Conservation (phyloP, 768 basidiomycete genomes). For the Cystofilobasidium capitatum region DNA sequence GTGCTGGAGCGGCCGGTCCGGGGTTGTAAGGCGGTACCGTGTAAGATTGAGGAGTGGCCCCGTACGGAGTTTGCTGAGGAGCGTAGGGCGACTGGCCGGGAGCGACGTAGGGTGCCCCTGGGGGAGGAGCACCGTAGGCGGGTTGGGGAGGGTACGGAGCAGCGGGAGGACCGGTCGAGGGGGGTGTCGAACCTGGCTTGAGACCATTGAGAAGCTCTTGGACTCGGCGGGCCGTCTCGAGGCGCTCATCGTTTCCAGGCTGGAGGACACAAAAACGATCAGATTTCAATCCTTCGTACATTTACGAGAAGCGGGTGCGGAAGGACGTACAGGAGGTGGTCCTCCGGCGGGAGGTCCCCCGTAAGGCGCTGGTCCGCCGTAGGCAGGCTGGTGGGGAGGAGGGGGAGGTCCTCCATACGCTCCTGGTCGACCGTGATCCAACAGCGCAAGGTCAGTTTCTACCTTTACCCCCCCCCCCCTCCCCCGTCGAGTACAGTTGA, state of each 20-base stretch:
- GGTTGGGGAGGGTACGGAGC: neutral
- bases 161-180: slow-evolving; percentile 9
- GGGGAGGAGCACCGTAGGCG: slow-evolving; percentile 3
- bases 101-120: neutral
- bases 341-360: too few species aligned
- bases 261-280: neutral
- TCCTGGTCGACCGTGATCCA: neutral
- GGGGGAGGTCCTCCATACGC: too few species aligned
- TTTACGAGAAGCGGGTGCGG: neutral
- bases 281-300: neutral
- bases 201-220: slow-evolving; percentile 32
- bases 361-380: too few species aligned
- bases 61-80: neutral
- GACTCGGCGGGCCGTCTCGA: slow-evolving; percentile 54
- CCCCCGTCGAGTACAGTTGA: neutral
- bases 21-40: neutral
- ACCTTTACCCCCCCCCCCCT: neutral
- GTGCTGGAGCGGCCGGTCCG: neutral
- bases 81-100: neutral
- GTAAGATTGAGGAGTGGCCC: neutral
- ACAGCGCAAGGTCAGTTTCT: neutral
- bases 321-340: neutral
- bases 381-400: too few species aligned
- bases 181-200: slow-evolving; percentile 1
- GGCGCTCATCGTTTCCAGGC: slow-evolving; percentile 60